Evolutionary conservation across 306 rosid species (phyloP), one percentile per base, ranked within the genome.

Genomic region (Dryas octopetala): DNA sequence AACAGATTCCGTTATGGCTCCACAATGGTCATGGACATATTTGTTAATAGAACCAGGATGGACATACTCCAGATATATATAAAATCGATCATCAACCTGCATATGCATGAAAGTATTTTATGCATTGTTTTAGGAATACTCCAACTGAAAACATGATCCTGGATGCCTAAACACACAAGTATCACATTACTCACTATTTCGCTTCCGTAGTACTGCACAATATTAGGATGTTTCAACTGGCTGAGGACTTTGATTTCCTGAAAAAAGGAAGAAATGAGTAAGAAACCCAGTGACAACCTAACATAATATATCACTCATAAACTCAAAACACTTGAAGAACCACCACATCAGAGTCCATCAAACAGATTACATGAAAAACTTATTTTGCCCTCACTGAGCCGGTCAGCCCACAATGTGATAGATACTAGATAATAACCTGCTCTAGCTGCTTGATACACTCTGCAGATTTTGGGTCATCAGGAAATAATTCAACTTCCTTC

Each of bases 191-290:
- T 89, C 83, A 96, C 99, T 81, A 85, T 84, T 84, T 96, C 96
- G 71, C 99, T 88, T 59, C 99, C 99, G 71, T 83, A 92, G 75
- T 96, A 96, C 87, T 92, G 98, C 79, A 92, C 99, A 72, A 96
- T 92, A 78, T 96, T 96, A 61, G 86, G 93, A 86, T 96, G 99
- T 80, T 90, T 84, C 68, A 92, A 86, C 44, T 92, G 85, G 79
- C 99, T 90, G 54, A 96, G 99, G 81, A 92, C 84, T 73, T 88
- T 89, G 81, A 96, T 96, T 85, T 96, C 99, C 99, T 95, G 90
- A 51, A 68, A 83, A 68, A 45, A 64, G 11, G 48, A 5, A 48
- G 53, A 58, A 17, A 68, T 43, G 64, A 76, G 74, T 47, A 45
- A 79, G 77, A 83, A 71, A 62, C 45, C 26, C 59, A 49, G 43